Evolutionary conservation across 371 early-diverging fungal species (phyloP).

Genomic region (Mucor velutinosus): DNA sequence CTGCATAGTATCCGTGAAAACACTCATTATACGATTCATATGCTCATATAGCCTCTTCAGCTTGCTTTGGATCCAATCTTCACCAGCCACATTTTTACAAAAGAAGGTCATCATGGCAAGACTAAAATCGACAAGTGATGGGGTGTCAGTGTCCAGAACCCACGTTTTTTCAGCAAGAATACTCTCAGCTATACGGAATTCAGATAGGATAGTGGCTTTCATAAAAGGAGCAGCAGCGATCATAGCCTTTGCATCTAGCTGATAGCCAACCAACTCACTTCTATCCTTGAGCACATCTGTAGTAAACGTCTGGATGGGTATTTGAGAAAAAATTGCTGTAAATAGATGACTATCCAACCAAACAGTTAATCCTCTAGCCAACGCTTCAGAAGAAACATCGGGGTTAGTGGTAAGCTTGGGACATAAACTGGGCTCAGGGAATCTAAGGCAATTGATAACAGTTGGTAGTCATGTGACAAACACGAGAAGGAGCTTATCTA

Average conservation of each 20-base stretch:
- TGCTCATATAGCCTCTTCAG: conserved; percentile 24
- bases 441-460: background rate
- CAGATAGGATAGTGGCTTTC: conserved; percentile 7
- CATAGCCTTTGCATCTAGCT: conserved; percentile 1
- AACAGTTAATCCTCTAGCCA: background rate
- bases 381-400: conserved; percentile 1
- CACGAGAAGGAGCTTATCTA: background rate
- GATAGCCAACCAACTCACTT: conserved; percentile 3
- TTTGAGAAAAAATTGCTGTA: conserved; percentile 7
- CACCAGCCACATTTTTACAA: background rate
- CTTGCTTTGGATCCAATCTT: conserved; percentile 8
- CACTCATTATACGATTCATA: conserved; percentile 27
- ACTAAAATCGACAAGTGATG: conserved; percentile 10
- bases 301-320: conserved; percentile 7
- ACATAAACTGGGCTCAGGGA: conserved; percentile 17
- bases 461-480: background rate
- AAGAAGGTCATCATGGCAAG: conserved; percentile 18
- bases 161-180: conserved; percentile 10
- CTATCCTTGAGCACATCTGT: conserved; percentile 23
- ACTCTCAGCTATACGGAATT: conserved; percentile 6
- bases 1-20: conserved; percentile 16
- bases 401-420: background rate
- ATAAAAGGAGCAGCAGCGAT: conserved; percentile 14
- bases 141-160: conserved; percentile 17
- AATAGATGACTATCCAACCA: background rate